A percentile compares a stretch with the other conserved stretches of the same genome.
These are phyloP conservation scores for Linnemannia hyalina DNA, from an alignment of 192 early-diverging fungal species.

Conservation along the genomic window DNA sequence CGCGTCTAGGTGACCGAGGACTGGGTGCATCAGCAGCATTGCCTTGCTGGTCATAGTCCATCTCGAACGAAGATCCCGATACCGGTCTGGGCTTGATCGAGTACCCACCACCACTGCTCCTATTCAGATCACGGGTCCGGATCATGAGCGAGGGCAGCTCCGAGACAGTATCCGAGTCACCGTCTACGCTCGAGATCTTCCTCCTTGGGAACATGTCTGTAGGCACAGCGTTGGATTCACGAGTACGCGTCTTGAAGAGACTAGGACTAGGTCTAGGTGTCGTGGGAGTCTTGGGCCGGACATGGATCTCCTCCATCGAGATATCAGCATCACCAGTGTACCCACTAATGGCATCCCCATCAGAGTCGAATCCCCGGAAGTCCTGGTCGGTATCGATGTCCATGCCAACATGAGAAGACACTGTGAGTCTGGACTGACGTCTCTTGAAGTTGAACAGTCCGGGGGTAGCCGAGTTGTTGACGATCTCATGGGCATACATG, in stretches of 20 bases:
- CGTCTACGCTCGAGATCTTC: constrained; percentile 17
- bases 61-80: constrained; percentile 35
- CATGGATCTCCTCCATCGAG: constrained; percentile 51
- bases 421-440: constrained; percentile 30
- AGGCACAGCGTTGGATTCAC: constrained; percentile 18
- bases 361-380: constrained; percentile 49
- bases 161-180: constrained; percentile 26
- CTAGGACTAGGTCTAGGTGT: neutral
- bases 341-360: constrained; percentile 50
- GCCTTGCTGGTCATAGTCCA: neutral
- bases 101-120: constrained; percentile 14
- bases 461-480: constrained; percentile 47
- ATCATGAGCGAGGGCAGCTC: constrained; percentile 20
- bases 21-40: neutral
- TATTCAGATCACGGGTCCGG: constrained; percentile 25
- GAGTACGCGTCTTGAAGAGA: constrained; percentile 10
- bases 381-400: constrained; percentile 37
- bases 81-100: neutral
- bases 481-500: constrained; percentile 31
- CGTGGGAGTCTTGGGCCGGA: constrained; percentile 29
- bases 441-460: constrained; percentile 45
- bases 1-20: constrained; percentile 28
- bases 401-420: constrained; percentile 40
- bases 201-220: neutral
- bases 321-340: constrained; percentile 53